A percentile compares a stretch with the other conserved stretches of the same genome.
Evolutionary conservation across 257 asterid genomes (phyloP).

Genomic region (Lithospermum erythrorhizon): DNA sequence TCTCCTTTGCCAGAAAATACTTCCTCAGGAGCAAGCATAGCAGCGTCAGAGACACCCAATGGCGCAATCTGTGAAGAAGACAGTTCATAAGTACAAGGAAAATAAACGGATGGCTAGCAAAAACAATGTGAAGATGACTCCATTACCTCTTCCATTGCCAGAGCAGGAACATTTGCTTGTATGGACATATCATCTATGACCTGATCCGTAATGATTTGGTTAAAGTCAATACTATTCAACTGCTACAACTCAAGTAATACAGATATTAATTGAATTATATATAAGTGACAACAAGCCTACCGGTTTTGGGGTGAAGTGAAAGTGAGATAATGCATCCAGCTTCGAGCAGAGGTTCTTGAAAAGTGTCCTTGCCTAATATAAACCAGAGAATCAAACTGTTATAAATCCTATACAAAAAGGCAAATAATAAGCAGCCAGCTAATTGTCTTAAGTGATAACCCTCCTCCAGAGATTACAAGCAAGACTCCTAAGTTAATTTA

Average conservation of each 20-base stretch:
- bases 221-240: background rate
- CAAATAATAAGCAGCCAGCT: background rate
- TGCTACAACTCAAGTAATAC: background rate
- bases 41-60: conserved; percentile 86
- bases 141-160: conserved; percentile 94
- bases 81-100: conserved; percentile 4
- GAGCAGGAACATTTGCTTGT: conserved; percentile 91
- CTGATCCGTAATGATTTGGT: conserved; percentile 20
- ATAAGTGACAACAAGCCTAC: conserved; percentile 26
- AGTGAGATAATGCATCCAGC: conserved; percentile 94
- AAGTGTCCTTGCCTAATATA: conserved; percentile 50
- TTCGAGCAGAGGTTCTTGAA: conserved; percentile 89
- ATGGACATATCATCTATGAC: conserved; percentile 91
- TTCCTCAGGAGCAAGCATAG: conserved; percentile 99
- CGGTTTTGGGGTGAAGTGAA: conserved; percentile 96
- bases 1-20: conserved; percentile 84
- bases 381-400: conserved; percentile 3
- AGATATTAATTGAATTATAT: background rate
- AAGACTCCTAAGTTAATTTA: background rate
- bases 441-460: background rate
- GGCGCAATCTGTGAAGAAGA: conserved; percentile 67
- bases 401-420: background rate
- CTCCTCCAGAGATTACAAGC: background rate
- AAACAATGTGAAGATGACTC: background rate
- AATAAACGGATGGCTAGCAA: background rate